Evolutionary conservation across 352 stramenopile species (phyloP).

Genomic region (Pelagophyceae sp.): DNA sequence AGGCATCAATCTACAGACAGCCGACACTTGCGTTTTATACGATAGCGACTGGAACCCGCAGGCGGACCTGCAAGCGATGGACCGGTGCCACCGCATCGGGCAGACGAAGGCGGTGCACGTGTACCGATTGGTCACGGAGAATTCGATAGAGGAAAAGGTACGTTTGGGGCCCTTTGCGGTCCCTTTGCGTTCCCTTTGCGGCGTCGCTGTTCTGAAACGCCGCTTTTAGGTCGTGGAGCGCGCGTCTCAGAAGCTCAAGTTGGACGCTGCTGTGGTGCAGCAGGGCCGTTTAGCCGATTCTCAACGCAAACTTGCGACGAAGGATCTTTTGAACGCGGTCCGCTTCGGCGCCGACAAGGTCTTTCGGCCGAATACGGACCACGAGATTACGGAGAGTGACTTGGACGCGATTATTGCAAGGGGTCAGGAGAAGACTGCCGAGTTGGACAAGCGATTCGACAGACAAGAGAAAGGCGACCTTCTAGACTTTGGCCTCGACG

Average conservation of each 20-base stretch:
- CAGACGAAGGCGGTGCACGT: slow-evolving; percentile 94
- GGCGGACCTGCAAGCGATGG: slow-evolving; percentile 70
- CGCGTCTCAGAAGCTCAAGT: slow-evolving; percentile 75
- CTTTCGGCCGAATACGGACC: slow-evolving; percentile 80
- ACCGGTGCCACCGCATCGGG: slow-evolving; percentile 95
- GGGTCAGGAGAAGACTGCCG: slow-evolving; percentile 54
- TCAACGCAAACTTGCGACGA: slow-evolving; percentile 76
- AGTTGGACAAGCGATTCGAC: slow-evolving; percentile 54
- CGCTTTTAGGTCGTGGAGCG: slow-evolving; percentile 94
- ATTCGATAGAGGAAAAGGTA: slow-evolving; percentile 98
- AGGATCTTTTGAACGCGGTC: slow-evolving; percentile 92
- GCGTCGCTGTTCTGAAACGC: too few relatives aligned
- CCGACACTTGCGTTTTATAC: slow-evolving; percentile 80
- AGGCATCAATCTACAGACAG: slow-evolving; percentile 96
- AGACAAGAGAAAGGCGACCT: slow-evolving; percentile 63
- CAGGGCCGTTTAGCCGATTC: slow-evolving; percentile 66
- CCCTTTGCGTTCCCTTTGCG: too few relatives aligned
- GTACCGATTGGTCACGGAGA: slow-evolving; percentile 96
- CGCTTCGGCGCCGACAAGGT: slow-evolving; percentile 95
- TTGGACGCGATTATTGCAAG: slow-evolving; percentile 91
- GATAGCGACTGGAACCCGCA: slow-evolving; percentile 92
- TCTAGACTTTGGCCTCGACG: slow-evolving; percentile 77
- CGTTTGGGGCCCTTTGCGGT: too few relatives aligned
- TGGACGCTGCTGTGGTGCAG: slow-evolving; percentile 78
- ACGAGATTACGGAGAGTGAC: slow-evolving; percentile 78